Percentiles rank a stretch among this genome's conserved stretches.
phyloP scores from a whole-genome alignment of 371 early-diverging fungal genomes.

The Basidiobolus meristosporus region DNA sequence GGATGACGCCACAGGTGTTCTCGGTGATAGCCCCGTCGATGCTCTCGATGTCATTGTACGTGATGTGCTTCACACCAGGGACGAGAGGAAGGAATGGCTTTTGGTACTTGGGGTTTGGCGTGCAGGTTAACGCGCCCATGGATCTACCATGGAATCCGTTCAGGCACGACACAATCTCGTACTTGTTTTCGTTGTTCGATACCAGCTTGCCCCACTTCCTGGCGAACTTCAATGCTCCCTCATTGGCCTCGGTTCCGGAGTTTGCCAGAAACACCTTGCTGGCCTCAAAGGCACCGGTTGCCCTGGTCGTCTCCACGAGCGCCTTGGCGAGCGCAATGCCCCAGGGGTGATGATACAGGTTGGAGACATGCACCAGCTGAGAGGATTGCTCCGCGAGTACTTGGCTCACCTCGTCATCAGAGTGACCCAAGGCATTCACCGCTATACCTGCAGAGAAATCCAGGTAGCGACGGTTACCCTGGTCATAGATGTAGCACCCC shows the following conservation, averaged over 20 bases:
- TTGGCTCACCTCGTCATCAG: slow-evolving; percentile 39
- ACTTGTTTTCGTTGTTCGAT: slow-evolving; percentile 11
- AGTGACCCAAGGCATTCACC: slow-evolving; percentile 76
- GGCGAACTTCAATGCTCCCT: slow-evolving; percentile 87
- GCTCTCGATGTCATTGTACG: slow-evolving; percentile 47
- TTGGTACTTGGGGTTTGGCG: slow-evolving; percentile 81
- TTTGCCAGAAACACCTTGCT: slow-evolving; percentile 68
- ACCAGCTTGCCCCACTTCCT: slow-evolving; percentile 62
- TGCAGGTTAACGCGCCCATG: slow-evolving; percentile 83
- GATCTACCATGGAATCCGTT: slow-evolving; percentile 91
- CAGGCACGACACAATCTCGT: slow-evolving; percentile 56
- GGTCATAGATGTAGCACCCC: slow-evolving; percentile 54
- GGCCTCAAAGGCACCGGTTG: slow-evolving; percentile 20
- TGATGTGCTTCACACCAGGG: slow-evolving; percentile 54
- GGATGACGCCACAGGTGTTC: slow-evolving; percentile 75
- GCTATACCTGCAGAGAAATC: slow-evolving; percentile 85
- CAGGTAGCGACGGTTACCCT: slow-evolving; percentile 38
- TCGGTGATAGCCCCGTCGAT: slow-evolving; percentile 37
- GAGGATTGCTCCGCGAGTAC: slow-evolving; percentile 59
- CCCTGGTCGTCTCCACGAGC: slow-evolving; percentile 32
- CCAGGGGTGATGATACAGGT: slow-evolving; percentile 65
- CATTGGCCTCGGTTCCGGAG: slow-evolving; percentile 83
- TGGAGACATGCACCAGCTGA: slow-evolving; percentile 56
- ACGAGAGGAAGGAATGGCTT: slow-evolving; percentile 74
- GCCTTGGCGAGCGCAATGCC: slow-evolving; percentile 48